A percentile compares a stretch with the other conserved stretches of the same genome.
phyloP scores from a whole-genome alignment of 2,329 filamentous ascomycete genomes.

The Penicillium sp. region DNA sequence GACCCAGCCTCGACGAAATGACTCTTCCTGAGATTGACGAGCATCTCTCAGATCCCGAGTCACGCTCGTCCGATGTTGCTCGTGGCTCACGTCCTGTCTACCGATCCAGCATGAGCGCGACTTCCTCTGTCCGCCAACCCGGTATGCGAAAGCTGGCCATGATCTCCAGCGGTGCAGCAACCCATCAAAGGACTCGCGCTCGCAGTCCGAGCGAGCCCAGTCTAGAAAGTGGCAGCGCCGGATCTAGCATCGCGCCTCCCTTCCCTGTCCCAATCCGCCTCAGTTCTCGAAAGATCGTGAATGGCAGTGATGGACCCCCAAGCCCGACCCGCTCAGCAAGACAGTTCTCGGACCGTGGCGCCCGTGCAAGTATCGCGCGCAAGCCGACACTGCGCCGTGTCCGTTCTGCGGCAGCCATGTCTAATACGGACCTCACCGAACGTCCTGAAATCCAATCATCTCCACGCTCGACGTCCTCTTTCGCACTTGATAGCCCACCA shows the following conservation, averaged over 20 bases:
- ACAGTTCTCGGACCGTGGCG: constrained; percentile 59
- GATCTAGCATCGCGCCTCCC: constrained; percentile 62
- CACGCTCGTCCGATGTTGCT: constrained; percentile 29
- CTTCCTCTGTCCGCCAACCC: constrained; percentile 52
- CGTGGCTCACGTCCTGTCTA: constrained; percentile 24
- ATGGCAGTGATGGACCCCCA: constrained; percentile 72
- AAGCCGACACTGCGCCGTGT: constrained; percentile 74
- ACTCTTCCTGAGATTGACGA: constrained; percentile 45
- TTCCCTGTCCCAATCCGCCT: constrained; percentile 90
- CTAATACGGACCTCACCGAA: constrained; percentile 54
- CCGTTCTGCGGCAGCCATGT: constrained; percentile 77
- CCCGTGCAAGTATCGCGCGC: constrained; percentile 59
- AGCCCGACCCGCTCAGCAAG: constrained; percentile 70
- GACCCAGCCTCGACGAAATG: constrained; percentile 39
- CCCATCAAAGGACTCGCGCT: constrained; percentile 67
- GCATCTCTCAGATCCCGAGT: constrained; percentile 38
- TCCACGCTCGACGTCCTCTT: constrained; percentile 66
- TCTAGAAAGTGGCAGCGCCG: constrained; percentile 44
- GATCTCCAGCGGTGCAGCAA: constrained; percentile 76
- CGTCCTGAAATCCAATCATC: constrained; percentile 53
- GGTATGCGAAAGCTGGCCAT: constrained; percentile 77
- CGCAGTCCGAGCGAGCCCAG: constrained; percentile 53
- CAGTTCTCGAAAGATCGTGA: constrained; percentile 77
- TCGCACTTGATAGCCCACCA: constrained; percentile 67
- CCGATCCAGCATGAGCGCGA: constrained; percentile 45